Evolutionary conservation across 495 filamentous ascomycete genomes (phyloP), one percentile per base, ranked within the genome.

Genomic region (Aspergillus steynii): DNA sequence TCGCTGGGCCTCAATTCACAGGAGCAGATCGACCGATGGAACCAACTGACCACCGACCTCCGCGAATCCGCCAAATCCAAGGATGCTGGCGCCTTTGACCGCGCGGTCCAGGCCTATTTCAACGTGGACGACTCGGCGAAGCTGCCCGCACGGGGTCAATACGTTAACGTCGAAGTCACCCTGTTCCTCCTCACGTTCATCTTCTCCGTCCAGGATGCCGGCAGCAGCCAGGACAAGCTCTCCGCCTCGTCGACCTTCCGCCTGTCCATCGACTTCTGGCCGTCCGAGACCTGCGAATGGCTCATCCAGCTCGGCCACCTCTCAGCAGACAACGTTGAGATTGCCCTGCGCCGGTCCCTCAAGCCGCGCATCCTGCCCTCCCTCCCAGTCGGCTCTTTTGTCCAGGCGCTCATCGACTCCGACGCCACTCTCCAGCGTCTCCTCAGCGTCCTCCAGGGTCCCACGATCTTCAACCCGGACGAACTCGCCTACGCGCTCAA

Each of bases 261-360:
- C 32, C 71, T 90, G 9, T 77, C 75, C 3, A 63, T 78, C 77
- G 77, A 61, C 58, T 77, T 75, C 50, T 89, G 69, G 80, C 86
- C 71, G 65, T 74, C 65, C 69, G 78, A 65, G 73, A 84, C 73
- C 61, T 86, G 63, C 60, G 77, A 81, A 20, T 91, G 88, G 77
- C 79, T 93, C 1, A 77, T 86, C 20, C 73, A 82, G 34, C 74
- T 82, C 7, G 87, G 88, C n/a, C 82, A 90, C 58, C 61, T 93
- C 37, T 85, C 82, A 9, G 64, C 80, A 0, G 79, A 83, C 12
- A 88, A 88, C 52, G 72, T 91, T 45, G 86, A 86, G 60, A 81
- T 76, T 54, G 73, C 76, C 10, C 79, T 62, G 75, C 88, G 58
- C 72, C 90, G 75, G 71, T 77, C 74, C 72, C 77, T 61, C 45